phyloP scores from a whole-genome alignment of 163 green algal genomes.

The Prototheca wickerhamii region DNA sequence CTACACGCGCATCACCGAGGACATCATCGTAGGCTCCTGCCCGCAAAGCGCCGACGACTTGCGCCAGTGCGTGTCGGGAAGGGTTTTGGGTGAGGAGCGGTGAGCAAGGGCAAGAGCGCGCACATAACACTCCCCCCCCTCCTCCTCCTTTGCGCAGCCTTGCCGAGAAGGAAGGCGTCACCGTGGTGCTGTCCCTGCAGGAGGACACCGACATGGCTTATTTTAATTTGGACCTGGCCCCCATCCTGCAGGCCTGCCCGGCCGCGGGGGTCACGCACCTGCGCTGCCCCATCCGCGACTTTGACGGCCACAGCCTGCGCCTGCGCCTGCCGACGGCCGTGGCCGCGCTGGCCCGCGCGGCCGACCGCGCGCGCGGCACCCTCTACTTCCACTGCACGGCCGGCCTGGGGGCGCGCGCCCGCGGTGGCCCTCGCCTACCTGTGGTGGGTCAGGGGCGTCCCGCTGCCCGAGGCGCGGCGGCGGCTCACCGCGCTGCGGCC shows the following conservation, averaged over 20 bases:
- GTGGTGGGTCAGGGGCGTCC: constrained; percentile 77
- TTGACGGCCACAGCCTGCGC: constrained; percentile 84
- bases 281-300: constrained; percentile 68
- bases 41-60: constrained; percentile 62
- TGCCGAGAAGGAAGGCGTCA: constrained; percentile 58
- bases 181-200: constrained; percentile 76
- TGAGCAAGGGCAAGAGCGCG: background rate
- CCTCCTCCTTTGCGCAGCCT: no score
- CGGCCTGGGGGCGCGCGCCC: constrained; percentile 75
- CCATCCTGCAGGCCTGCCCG: constrained; percentile 54
- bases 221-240: constrained; percentile 71
- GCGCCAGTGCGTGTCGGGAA: background rate
- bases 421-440: constrained; percentile 87
- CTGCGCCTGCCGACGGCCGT: constrained; percentile 50
- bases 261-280: constrained; percentile 66
- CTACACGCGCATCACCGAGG: constrained; percentile 61
- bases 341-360: constrained; percentile 35
- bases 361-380: constrained; percentile 36
- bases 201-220: constrained; percentile 84
- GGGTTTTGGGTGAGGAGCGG: background rate
- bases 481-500: constrained; percentile 34
- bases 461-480: constrained; percentile 49
- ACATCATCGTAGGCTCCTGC: constrained; percentile 91
- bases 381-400: constrained; percentile 89
- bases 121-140: no score